These are phyloP conservation scores for Torulaspora maleeae DNA, from an alignment of 805 yeast species.

Conservation along the genomic window DNA sequence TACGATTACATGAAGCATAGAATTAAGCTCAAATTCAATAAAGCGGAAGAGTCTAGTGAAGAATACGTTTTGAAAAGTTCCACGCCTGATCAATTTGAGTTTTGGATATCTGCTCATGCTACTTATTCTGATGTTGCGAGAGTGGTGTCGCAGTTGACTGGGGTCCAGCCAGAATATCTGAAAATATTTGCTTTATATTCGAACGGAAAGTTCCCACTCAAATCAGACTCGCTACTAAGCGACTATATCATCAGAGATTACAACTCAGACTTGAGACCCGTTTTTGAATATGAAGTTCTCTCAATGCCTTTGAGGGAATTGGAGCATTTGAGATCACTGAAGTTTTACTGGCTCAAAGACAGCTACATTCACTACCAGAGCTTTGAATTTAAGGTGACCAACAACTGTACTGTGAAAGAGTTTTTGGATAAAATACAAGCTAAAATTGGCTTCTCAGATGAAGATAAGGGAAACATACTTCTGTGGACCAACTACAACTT, in stretches of 20 bases:
- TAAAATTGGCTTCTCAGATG: constrained; percentile 49
- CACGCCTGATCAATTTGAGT: constrained; percentile 38
- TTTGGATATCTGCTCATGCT: constrained; percentile 66
- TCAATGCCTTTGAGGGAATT: constrained; percentile 69
- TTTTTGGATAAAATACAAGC: constrained; percentile 52
- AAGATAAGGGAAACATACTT: constrained; percentile 44
- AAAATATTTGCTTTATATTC: constrained; percentile 61
- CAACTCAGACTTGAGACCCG: constrained; percentile 36
- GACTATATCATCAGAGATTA: constrained; percentile 38
- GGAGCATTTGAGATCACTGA: constrained; percentile 67
- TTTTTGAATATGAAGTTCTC: constrained; percentile 71
- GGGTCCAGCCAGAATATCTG: constrained; percentile 54
- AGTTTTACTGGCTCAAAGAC: constrained; percentile 66
- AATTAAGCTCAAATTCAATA: constrained; percentile 49
- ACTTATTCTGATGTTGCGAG: constrained; percentile 55
- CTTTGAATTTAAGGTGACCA: constrained; percentile 66
- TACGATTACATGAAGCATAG: constrained; percentile 56
- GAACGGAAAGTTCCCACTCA: constrained; percentile 51
- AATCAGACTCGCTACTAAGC: constrained; percentile 32
- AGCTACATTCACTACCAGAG: constrained; percentile 66
- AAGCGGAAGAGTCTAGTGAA: constrained; percentile 22
- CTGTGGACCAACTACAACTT: constrained; percentile 50
- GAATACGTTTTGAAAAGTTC: constrained; percentile 26
- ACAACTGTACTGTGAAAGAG: constrained; percentile 49
- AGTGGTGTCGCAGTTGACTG: constrained; percentile 52